phyloP scores from a whole-genome alignment of 2,329 filamentous ascomycete species.

The Meredithiella fracta region DNA sequence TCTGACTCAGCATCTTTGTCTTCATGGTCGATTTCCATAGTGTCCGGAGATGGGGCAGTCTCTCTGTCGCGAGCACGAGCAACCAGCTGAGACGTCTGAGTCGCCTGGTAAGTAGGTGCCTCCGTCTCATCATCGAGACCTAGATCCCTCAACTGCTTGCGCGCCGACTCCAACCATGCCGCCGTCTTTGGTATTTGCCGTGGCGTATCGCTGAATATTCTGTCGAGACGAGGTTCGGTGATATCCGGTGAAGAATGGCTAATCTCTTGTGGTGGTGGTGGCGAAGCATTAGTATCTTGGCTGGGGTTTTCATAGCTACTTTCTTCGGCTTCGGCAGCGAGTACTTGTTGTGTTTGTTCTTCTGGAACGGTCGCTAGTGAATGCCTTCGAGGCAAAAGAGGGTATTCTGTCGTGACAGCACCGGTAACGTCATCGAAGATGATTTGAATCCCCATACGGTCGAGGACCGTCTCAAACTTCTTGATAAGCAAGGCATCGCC shows the following conservation, averaged over 20 bases:
- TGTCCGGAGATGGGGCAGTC: conserved; percentile 1
- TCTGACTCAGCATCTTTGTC: background rate
- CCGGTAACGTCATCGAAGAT: conserved; percentile 31
- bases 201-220: background rate
- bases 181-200: conserved; percentile 7
- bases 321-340: conserved; percentile 5
- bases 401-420: conserved; percentile 13
- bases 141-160: conserved; percentile 10
- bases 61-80: background rate
- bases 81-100: background rate
- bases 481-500: conserved; percentile 43
- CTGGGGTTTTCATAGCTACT: conserved; percentile 11
- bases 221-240: conserved; percentile 6
- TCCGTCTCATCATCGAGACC: conserved; percentile 10
- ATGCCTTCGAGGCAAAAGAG: conserved; percentile 5
- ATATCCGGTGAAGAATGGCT: conserved; percentile 12
- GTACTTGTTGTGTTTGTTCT: conserved; percentile 11
- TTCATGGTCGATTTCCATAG: background rate
- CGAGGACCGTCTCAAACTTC: conserved; percentile 53
- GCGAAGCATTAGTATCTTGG: conserved; percentile 9
- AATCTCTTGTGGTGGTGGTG: conserved; percentile 9
- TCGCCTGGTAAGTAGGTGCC: background rate
- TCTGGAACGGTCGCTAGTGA: conserved; percentile 13
- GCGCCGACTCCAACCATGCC: conserved; percentile 10
- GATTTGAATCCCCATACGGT: conserved; percentile 53